Evolutionary conservation across 192 early-diverging fungal genomes (phyloP).

Genomic region (Mortierella claussenii): DNA sequence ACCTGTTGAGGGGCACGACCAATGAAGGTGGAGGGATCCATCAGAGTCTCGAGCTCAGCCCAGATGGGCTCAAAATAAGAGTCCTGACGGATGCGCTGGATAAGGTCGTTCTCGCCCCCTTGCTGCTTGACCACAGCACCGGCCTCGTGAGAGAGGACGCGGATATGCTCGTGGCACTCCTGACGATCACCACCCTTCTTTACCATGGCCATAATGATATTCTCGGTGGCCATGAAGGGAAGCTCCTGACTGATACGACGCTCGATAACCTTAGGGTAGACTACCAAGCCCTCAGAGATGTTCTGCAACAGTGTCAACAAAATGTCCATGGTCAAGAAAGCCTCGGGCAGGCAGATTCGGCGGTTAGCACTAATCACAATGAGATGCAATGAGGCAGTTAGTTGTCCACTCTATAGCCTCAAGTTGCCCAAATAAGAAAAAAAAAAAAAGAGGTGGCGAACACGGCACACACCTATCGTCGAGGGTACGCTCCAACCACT

Average conservation of each 20-base stretch:
- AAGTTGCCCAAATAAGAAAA: not conserved
- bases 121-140: constrained; percentile 90
- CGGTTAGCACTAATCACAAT: constrained; percentile 90
- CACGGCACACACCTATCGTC: constrained; percentile 91
- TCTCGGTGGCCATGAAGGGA: constrained; percentile 99
- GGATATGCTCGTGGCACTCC: constrained; percentile 96
- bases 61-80: constrained; percentile 91
- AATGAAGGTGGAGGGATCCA: constrained; percentile 93
- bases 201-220: constrained; percentile 99
- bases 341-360: constrained; percentile 94
- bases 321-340: constrained; percentile 97
- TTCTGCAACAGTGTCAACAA: constrained; percentile 95
- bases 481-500: constrained; percentile 98
- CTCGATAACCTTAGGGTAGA: constrained; percentile 95
- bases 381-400: no score
- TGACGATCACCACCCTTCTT: constrained; percentile 96
- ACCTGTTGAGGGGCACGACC: constrained; percentile 97
- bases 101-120: constrained; percentile 95
- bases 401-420: not conserved
- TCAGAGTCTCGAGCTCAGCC: constrained; percentile 75
- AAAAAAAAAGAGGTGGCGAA: not conserved
- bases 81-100: constrained; percentile 84
- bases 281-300: constrained; percentile 97
- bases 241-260: constrained; percentile 93
- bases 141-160: constrained; percentile 94